Evolutionary conservation across 768 basidiomycete genomes (phyloP), one percentile per base, ranked within the genome.

Genomic region (Candolleomyces efflorescens): DNA sequence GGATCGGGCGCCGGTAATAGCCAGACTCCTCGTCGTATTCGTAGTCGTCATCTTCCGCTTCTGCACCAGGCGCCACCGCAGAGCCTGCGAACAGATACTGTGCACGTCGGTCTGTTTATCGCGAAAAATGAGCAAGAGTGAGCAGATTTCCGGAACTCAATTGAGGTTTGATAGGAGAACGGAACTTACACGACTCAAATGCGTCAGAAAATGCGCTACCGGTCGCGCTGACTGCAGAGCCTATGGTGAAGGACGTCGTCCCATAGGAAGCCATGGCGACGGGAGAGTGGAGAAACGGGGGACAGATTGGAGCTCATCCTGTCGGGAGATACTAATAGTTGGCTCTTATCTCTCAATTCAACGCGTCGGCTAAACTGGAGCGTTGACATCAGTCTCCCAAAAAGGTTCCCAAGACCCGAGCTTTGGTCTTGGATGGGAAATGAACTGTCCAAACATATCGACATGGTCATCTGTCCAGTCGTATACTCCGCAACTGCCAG

Each of bases 51-150:
- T 74, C 74, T 17, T 69, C 71, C 6, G 71, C 65, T 56, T 82
- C 79, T 5, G 77, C 73, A 3, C 80, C 72, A 11, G 78, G 74
- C n/a, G 78, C 79, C 23, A 86, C 78, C 32, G 78, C 77, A 7
- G 84, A 83, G 52, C 81, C 82, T 20, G 83, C 83, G 41, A 82
- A 75, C 11, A 89, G 78, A 64, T 81, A 86, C 65, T 89, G 87
- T 7, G 86, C 75, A 27, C 89, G 81, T 54, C 82, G 83, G 67
- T 90, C 89, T 90, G 61, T 13, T 17, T 20, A 18, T 59, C 56
- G 55, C 18, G 58, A 59, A 51, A 26, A 47, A 52, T 57, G 32
- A 32, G 32, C 32, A 32, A 32, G 32, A 32, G 11, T 32, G 32
- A 32, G 32, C 32, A 32, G 11, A 7, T 32, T 32, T 32, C 32